Conservation (phyloP, 305 asterid species). For the Fraxinus latifolia region DNA sequence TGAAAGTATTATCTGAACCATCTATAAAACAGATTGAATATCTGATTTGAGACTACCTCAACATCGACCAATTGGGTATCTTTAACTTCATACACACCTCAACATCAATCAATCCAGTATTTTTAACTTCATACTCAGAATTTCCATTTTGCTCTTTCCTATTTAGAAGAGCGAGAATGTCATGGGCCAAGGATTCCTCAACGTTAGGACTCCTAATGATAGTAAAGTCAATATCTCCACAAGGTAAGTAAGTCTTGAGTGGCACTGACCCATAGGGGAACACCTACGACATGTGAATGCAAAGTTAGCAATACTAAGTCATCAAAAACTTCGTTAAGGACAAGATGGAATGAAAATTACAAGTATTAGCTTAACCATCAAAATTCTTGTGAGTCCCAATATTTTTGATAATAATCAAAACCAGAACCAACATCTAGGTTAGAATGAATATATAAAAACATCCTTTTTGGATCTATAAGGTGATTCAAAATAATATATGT, state of each 20-base stretch:
- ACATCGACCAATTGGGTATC: no score
- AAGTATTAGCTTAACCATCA: neutral
- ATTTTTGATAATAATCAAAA: neutral
- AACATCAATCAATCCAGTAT: no score
- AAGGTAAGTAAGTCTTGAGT: slow-evolving; percentile 84
- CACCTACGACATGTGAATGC: slow-evolving; percentile 42
- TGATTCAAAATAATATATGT: slow-evolving; percentile 2
- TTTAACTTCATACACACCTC: no score
- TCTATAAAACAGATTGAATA: neutral
- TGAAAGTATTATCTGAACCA: slow-evolving; percentile 13
- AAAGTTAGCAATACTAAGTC: neutral
- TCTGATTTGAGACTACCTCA: no score
- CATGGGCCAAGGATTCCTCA: slow-evolving; percentile 50
- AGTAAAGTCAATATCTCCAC: slow-evolving; percentile 87
- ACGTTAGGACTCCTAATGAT: slow-evolving; percentile 42
- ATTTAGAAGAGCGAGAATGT: slow-evolving; percentile 42
- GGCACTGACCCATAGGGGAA: slow-evolving; percentile 57
- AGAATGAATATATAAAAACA: neutral
- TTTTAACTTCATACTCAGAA: no score
- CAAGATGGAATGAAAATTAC: neutral
- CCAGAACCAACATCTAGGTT: neutral
- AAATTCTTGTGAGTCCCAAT: no score
- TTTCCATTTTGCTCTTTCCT: no score
- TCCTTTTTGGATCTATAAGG: neutral
- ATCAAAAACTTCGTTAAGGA: neutral